A percentile compares a stretch with the other conserved stretches of the same genome.
Conservation (phyloP, 2,329 filamentous ascomycete species). For the Ilyonectria destructans region DNA sequence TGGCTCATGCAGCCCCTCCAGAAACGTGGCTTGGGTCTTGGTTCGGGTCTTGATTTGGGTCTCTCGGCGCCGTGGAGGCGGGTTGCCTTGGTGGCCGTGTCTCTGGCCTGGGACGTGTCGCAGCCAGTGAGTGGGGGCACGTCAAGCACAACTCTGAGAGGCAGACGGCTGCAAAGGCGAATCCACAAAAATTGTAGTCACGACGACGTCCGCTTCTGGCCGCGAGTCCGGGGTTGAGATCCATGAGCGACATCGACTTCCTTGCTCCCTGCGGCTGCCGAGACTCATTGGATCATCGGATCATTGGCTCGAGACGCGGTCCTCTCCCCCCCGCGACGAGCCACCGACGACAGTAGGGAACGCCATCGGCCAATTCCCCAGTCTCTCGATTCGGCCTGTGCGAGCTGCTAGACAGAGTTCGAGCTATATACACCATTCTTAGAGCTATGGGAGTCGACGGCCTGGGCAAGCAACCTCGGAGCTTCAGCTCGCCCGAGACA, state of each 20-base stretch:
- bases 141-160: slow-evolving; percentile 29
- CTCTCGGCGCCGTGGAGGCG: slow-evolving; percentile 24
- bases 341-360: slow-evolving; percentile 12
- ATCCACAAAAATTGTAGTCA: slow-evolving; percentile 25
- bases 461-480: slow-evolving; percentile 18
- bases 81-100: slow-evolving; percentile 35
- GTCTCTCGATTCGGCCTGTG: slow-evolving; percentile 12
- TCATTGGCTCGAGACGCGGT: slow-evolving; percentile 15
- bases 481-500: slow-evolving; percentile 34
- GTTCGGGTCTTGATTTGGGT: slow-evolving; percentile 36
- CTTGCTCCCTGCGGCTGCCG: slow-evolving; percentile 36
- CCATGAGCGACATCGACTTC: slow-evolving; percentile 17
- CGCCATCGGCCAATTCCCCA: slow-evolving; percentile 19
- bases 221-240: slow-evolving; percentile 29
- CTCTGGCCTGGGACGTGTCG: slow-evolving; percentile 31
- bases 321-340: slow-evolving; percentile 28
- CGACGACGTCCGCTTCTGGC: slow-evolving; percentile 21
- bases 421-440: slow-evolving; percentile 24
- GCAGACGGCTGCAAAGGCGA: slow-evolving; percentile 22
- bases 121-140: slow-evolving; percentile 22
- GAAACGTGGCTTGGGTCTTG: slow-evolving; percentile 46
- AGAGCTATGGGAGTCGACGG: slow-evolving; percentile 18
- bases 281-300: slow-evolving; percentile 14
- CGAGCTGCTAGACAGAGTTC: slow-evolving; percentile 37
- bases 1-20: slow-evolving; percentile 38